Evolutionary conservation across 2,329 filamentous ascomycete species (phyloP).

Genomic region (Ascochyta fabae): DNA sequence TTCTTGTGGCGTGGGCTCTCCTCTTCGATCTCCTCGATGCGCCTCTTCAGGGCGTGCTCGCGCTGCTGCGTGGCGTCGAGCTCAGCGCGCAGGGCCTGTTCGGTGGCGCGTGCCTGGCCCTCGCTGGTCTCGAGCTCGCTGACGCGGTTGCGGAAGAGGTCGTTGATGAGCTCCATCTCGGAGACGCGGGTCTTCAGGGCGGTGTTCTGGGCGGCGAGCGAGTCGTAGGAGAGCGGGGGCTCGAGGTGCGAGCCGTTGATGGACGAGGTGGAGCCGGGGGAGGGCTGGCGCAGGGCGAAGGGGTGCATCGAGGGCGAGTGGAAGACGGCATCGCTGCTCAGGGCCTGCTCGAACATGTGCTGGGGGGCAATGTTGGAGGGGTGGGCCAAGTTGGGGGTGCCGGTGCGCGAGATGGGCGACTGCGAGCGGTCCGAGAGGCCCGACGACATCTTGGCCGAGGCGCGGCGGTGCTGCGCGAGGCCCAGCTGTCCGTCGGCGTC

Average conservation of each 20-base stretch:
- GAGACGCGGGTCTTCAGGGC: slow-evolving; percentile 93
- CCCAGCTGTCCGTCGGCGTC: slow-evolving; percentile 63
- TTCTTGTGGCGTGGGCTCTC: slow-evolving; percentile 61
- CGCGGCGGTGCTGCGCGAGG: slow-evolving; percentile 66
- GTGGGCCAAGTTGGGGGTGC: slow-evolving; percentile 74
- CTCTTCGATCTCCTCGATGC: slow-evolving; percentile 69
- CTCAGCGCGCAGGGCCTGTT: slow-evolving; percentile 64
- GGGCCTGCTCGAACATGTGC: slow-evolving; percentile 77
- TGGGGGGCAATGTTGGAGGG: slow-evolving; percentile 73
- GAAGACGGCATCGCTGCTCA: slow-evolving; percentile 71
- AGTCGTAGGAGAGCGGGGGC: slow-evolving; percentile 77
- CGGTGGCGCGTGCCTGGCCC: slow-evolving; percentile 64
- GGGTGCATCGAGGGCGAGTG: slow-evolving; percentile 59
- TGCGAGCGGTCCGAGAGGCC: slow-evolving; percentile 76
- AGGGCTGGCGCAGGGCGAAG: slow-evolving; percentile 54
- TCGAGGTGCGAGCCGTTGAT: slow-evolving; percentile 69
- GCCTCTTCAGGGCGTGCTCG: slow-evolving; percentile 81
- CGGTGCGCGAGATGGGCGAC: slow-evolving; percentile 79
- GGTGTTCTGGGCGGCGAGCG: slow-evolving; percentile 79
- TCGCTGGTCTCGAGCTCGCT: slow-evolving; percentile 79
- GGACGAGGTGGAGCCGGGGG: slow-evolving; percentile 65
- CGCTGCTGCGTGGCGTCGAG: slow-evolving; percentile 77
- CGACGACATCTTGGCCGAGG: slow-evolving; percentile 74
- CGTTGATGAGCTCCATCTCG: slow-evolving; percentile 92
- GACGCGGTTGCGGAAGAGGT: slow-evolving; percentile 71